phyloP scores from a whole-genome alignment of 75 land plant genomes.

The Sequoia sempervirens region DNA sequence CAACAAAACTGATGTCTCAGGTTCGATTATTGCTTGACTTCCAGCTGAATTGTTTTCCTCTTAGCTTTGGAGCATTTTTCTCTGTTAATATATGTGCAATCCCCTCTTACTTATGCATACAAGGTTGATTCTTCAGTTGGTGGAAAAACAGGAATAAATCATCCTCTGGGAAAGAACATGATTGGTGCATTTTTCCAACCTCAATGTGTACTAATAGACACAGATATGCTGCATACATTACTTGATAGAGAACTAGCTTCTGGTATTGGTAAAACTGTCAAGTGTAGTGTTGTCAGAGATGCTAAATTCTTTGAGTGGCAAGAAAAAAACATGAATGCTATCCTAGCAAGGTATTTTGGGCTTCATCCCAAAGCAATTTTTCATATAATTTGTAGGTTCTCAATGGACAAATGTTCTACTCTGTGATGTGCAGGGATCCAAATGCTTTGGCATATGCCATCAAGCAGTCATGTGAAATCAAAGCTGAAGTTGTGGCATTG shows the following conservation, averaged over 20 bases:
- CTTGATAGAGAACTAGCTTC: constrained; percentile 91
- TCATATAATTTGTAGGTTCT: background rate
- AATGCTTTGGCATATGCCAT: constrained; percentile 85
- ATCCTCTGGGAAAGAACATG: constrained; percentile 85
- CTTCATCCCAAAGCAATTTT: background rate
- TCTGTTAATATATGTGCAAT: background rate
- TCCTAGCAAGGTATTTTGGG: constrained; percentile 58
- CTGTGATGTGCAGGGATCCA: constrained; percentile 62
- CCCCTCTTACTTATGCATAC: constrained; percentile 9
- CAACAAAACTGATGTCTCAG: constrained; percentile 97
- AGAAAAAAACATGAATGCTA: constrained; percentile 75
- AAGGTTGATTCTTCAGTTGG: constrained; percentile 99
- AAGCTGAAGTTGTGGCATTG: constrained; percentile 93
- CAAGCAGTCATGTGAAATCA: constrained; percentile 91
- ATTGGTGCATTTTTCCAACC: constrained; percentile 99
- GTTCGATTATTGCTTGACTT: constrained; percentile 21
- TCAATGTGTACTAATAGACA: constrained; percentile 89
- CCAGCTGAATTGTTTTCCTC: background rate
- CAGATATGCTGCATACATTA: constrained; percentile 81
- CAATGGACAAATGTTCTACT: background rate
- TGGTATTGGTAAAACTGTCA: constrained; percentile 85
- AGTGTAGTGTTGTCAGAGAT: constrained; percentile 95
- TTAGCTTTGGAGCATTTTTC: background rate
- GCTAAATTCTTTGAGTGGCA: constrained; percentile 95
- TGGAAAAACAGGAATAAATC: constrained; percentile 95